Percentiles rank a stretch among this genome's conserved stretches.
These are phyloP conservation scores for Penicillium capsulatum DNA, from an alignment of 2,329 filamentous ascomycete species.

Conservation along the genomic window DNA sequence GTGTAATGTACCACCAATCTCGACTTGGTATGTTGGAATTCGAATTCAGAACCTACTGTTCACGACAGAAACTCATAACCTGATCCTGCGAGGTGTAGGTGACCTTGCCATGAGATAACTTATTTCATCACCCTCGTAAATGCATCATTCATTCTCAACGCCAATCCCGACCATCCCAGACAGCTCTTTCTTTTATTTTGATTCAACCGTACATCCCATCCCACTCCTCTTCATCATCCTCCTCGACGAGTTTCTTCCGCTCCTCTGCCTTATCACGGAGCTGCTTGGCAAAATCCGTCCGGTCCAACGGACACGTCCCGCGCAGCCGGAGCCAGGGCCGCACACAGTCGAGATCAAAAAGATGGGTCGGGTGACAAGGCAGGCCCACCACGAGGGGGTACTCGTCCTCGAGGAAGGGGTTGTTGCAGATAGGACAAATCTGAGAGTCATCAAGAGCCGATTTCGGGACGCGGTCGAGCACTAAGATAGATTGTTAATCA, in stretches of 20 bases:
- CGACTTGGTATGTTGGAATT: too few species aligned
- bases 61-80: too few species aligned
- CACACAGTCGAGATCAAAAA: constrained; percentile 64
- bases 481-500: constrained; percentile 24
- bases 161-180: background rate
- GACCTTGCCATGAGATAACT: too few species aligned
- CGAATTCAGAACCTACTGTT: too few species aligned
- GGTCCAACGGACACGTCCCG: constrained; percentile 60
- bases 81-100: too few species aligned
- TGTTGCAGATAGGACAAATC: constrained; percentile 58
- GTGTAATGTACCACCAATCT: too few species aligned
- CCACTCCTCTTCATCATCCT: constrained; percentile 46
- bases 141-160: constrained; percentile 3
- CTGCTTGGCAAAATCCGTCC: constrained; percentile 56
- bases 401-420: constrained; percentile 58
- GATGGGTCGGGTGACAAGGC: constrained; percentile 58
- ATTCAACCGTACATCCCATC: constrained; percentile 46
- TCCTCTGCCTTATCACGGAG: constrained; percentile 49
- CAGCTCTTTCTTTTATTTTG: background rate
- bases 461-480: constrained; percentile 57
- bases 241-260: constrained; percentile 41
- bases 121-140: constrained; percentile 1
- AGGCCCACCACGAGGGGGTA: constrained; percentile 62
- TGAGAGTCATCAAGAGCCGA: constrained; percentile 51
- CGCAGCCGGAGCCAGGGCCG: constrained; percentile 61